Base-by-base conservation (phyloP, 2,329 filamentous ascomycete species). In the Madurella fahalii region DNA sequence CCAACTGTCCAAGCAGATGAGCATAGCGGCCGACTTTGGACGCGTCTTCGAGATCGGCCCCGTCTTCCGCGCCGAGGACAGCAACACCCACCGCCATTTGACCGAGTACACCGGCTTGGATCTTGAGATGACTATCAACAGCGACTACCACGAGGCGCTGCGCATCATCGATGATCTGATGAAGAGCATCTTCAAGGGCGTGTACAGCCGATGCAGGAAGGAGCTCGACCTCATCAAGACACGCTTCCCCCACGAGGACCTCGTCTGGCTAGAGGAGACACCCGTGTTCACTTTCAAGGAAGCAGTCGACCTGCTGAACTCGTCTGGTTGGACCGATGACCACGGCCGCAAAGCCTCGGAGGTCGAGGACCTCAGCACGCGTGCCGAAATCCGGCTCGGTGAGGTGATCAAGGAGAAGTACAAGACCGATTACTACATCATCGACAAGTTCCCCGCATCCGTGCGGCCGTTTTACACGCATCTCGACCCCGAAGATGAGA, bases 31-130 rank as follows among this genome's bases (percentile, higher is more conserved):
- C 30, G 92, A 96, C 68, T 94, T 96, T 67, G 86, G 87, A 54
- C 84, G 86, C 48, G 92, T 96, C 7, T 96, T 93, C 65, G 92
- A 96, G 68, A 86, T 94, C 60, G 90, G 90, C 15, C 85, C 89
- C 2, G 91, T 96, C 7, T 96, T 96, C 78, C 85, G 92, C 62
- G 92, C 92, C 0, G 92, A 96, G 69, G 95, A 96, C 74, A 95
- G 89, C 67, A 96, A 96, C 71, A 96, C 92, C 0, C 92, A 96
- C 66, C 85, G 92, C 39, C 92, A 96, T 69, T 77, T 96, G 77
- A 96, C 92, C 0, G 92, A 96, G 69, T 96, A 95, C 69, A 96
- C 91, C 4, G 92, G 92, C 52, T 77, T 96, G 31, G 92, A 96
- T 78, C 71, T 96, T 16, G 92, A 96, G 68, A 96, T 96, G 93